Evolutionary conservation across 106 monocot genomes (phyloP).

Genomic region (Allium sativum): DNA sequence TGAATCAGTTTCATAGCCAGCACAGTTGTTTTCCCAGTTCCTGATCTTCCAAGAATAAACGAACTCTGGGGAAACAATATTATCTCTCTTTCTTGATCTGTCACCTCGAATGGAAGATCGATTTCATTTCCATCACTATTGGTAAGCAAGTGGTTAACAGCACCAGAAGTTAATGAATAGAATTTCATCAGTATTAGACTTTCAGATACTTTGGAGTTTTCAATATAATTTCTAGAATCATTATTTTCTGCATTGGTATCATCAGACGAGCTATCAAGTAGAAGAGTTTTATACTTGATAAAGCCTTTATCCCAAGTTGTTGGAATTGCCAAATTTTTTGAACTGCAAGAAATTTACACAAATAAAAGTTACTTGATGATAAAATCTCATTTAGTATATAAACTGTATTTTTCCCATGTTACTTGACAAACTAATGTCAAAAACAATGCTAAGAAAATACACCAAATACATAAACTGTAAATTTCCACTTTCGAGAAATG

Average conservation of each 20-base stretch:
- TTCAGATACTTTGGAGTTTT: slow-evolving; percentile 26
- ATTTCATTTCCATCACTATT: slow-evolving; percentile 29
- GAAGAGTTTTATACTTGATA: not conserved
- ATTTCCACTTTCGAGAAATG: no score
- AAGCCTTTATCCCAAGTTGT: not conserved
- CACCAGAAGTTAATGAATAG: slow-evolving; percentile 29
- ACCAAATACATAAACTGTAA: no score
- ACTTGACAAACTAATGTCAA: no score
- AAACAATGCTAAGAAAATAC: no score
- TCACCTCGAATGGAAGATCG: slow-evolving; percentile 32
- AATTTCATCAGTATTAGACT: slow-evolving; percentile 37
- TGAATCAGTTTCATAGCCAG: slow-evolving; percentile 24
- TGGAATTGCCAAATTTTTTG: not conserved
- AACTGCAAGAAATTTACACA: not conserved
- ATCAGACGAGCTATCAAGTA: not conserved
- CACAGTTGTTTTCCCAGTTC: slow-evolving; percentile 41
- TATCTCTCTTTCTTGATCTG: slow-evolving; percentile 28
- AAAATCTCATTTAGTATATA: no score
- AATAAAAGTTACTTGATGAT: no score
- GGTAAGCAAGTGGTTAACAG: slow-evolving; percentile 25
- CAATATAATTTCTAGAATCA: slow-evolving; percentile 2
- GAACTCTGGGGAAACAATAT: slow-evolving; percentile 20
- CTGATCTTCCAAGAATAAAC: slow-evolving; percentile 44
- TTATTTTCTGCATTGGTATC: not conserved
- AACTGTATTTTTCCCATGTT: no score